Percentiles rank a stretch among this genome's conserved stretches.
phyloP scores from a whole-genome alignment of 257 asterid genomes.

The Phtheirospermum japonicum region DNA sequence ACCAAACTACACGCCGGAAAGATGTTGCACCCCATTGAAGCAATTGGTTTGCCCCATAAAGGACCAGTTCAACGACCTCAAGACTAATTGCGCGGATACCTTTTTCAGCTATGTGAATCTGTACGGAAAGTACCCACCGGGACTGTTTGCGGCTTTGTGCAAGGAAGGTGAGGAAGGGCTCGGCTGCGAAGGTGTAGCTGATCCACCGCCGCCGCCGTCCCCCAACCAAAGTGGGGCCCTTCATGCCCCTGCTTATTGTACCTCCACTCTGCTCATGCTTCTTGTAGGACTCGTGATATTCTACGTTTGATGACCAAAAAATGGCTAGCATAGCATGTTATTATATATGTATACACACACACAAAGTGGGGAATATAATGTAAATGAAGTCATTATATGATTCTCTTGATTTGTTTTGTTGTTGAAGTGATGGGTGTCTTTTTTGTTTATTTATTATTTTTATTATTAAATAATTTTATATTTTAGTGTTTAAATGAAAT shows the following conservation, averaged over 20 bases:
- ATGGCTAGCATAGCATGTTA: neutral
- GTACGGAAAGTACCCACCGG: constrained; percentile 85
- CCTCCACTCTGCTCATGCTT: constrained; percentile 19
- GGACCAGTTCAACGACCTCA: constrained; percentile 52
- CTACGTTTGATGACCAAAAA: constrained; percentile 11
- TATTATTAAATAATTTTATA: too few relatives aligned
- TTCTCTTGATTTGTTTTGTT: too few relatives aligned
- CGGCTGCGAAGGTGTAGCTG: constrained; percentile 35
- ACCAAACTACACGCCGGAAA: constrained; percentile 54
- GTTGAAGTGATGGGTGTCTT: too few relatives aligned
- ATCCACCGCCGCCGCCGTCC: constrained; percentile 1
- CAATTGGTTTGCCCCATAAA: constrained; percentile 54
- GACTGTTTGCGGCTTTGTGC: constrained; percentile 71
- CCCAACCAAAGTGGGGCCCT: constrained; percentile 23
- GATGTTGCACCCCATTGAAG: constrained; percentile 65
- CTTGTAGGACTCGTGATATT: constrained; percentile 27
- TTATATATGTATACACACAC: too few relatives aligned
- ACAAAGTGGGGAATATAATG: too few relatives aligned
- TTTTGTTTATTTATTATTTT: too few relatives aligned
- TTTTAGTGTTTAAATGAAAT: too few relatives aligned
- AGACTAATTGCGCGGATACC: constrained; percentile 51
- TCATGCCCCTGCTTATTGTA: neutral
- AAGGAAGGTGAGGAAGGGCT: constrained; percentile 56
- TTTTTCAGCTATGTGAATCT: constrained; percentile 68
- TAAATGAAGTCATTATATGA: too few relatives aligned